Evolutionary conservation across 2,329 filamentous ascomycete species (phyloP), one percentile per base, ranked within the genome.

Genomic region (Trichoderma brevicompactum): DNA sequence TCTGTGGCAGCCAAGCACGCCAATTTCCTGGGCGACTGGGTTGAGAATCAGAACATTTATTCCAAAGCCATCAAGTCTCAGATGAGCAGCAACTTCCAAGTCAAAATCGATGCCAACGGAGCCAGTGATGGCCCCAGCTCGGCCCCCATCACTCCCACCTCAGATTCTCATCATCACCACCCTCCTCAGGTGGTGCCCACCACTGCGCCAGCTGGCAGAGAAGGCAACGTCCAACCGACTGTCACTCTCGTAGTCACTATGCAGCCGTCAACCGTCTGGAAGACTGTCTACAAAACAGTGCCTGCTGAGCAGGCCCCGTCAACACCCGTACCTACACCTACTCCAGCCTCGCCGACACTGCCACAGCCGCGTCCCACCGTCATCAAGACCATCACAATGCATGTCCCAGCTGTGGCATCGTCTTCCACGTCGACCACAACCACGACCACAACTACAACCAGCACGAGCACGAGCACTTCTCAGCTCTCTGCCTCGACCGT

Each of bases 71-170:
- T 85, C 67, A 71, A 78, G 66, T 71, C 71, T 4, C 82, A 85
- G 75, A 79, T 85, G 72, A 66, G 68, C 40, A 79, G 75, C 67
- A 77, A 79, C 70, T 85, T 80, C 69, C 74, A 80, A 59, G 81
- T 85, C 63, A 69, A 75, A 40, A 75, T 83, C 23, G 71, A 75
- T 43, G 72, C 65, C 48, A 48, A 65, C 15, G 65, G 70, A 10
- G 68, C 69, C 12, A 68, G 54, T 41, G 43, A 70, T 67, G 69
- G 72, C 36, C 44, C 60, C 10, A 19, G 61, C 46, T 43, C 59
- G 19, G 34, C 65, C 36, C 66, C 64, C 13, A 13, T 28, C 40
- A 38, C 56, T 36, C 23, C 58, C 7, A 66, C 65, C 40, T 62
- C 63, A 36, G 62, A 65, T 40, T 52, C 68, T 17, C 65, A 67